Evolutionary conservation across 495 filamentous ascomycete genomes (phyloP).

Genomic region (Hypoxylon fragiforme): DNA sequence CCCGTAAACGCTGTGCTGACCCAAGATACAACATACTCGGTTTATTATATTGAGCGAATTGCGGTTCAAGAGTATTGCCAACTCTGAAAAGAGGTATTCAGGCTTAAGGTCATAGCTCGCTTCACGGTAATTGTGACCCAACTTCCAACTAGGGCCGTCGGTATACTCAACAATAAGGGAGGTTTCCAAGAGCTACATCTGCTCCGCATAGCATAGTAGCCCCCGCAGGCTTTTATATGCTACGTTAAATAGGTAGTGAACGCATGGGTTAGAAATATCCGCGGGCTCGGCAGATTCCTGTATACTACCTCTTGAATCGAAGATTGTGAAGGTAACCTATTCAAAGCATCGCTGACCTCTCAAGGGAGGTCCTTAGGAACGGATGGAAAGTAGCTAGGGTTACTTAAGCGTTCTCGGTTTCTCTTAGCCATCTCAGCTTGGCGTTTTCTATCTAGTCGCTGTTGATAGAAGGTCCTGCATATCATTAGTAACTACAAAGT

Average conservation of each 20-base stretch:
- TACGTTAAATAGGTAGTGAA: background rate
- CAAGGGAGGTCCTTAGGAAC: slow-evolving; percentile 73
- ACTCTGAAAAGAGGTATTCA: slow-evolving; percentile 7
- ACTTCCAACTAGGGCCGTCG: slow-evolving; percentile 3
- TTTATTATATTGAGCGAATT: slow-evolving; percentile 13
- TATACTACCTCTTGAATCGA: too few species aligned
- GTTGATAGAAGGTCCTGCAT: slow-evolving; percentile 82
- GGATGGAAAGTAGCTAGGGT: slow-evolving; percentile 78
- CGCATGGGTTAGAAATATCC: background rate
- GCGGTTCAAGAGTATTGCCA: slow-evolving; percentile 3
- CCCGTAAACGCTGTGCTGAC: slow-evolving; percentile 21
- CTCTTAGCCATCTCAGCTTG: slow-evolving; percentile 79
- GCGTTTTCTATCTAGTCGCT: slow-evolving; percentile 75
- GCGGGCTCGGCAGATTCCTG: background rate
- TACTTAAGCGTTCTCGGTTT: slow-evolving; percentile 78
- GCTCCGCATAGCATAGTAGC: slow-evolving; percentile 1
- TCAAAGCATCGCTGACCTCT: slow-evolving; percentile 17
- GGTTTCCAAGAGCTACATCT: background rate
- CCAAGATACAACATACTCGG: slow-evolving; percentile 21
- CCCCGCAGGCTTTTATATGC: slow-evolving; percentile 9
- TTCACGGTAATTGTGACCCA: background rate
- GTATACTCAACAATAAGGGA: slow-evolving; percentile 1
- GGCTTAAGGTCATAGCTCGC: slow-evolving; percentile 9
- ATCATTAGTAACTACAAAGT: slow-evolving; percentile 25
- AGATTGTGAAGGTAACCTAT: background rate